Conservation (phyloP, 768 basidiomycete species). For the Suillus bovinus region DNA sequence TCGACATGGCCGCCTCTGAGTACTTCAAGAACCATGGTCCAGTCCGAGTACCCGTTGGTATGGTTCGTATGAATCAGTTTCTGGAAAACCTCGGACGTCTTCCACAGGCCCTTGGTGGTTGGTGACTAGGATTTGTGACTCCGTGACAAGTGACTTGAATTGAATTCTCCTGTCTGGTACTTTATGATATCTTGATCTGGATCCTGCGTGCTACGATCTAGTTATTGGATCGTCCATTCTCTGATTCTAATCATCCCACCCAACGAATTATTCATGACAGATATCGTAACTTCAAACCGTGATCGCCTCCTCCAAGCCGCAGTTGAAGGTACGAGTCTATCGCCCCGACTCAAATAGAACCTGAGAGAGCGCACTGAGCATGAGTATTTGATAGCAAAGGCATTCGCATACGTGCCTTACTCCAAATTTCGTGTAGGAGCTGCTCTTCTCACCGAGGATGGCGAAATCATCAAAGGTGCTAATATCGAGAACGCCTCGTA, state of each 20-base stretch:
- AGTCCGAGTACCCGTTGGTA: no score
- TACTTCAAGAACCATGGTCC: no score
- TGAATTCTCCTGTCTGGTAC: no score
- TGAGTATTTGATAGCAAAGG: constrained; percentile 49
- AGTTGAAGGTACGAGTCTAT: constrained; percentile 48
- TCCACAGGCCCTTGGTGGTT: no score
- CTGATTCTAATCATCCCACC: background rate
- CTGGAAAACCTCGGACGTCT: no score
- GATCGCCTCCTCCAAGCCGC: constrained; percentile 55
- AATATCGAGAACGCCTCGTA: constrained; percentile 96
- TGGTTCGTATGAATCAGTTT: no score
- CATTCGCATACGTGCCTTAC: constrained; percentile 78
- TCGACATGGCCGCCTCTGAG: no score
- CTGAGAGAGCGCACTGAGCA: constrained; percentile 10
- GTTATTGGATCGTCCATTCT: background rate
- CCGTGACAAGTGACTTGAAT: background rate
- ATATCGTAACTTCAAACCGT: constrained; percentile 44
- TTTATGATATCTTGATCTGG: background rate
- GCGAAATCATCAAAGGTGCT: constrained; percentile 76
- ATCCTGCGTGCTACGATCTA: background rate
- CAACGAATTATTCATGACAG: constrained; percentile 7
- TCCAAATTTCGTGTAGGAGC: constrained; percentile 94
- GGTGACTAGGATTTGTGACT: background rate
- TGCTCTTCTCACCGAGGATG: constrained; percentile 70
- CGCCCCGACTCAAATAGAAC: background rate